Base-by-base conservation (phyloP, 2,329 filamentous ascomycete genomes). In the Fusarium nygamai region DNA sequence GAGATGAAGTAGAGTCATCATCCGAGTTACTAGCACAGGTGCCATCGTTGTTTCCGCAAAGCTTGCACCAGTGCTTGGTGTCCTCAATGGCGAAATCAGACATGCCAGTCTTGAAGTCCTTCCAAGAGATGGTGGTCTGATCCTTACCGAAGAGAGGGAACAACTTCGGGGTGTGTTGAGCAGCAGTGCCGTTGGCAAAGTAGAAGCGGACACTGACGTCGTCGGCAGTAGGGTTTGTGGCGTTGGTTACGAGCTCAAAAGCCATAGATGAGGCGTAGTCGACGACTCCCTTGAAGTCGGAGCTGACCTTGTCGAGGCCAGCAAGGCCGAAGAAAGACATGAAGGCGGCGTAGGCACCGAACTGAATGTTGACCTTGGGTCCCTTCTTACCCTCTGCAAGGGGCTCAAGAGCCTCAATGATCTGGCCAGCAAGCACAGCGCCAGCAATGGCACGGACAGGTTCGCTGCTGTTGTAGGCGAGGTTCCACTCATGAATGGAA, bases 221-320 rank as follows among this genome's bases (percentile, higher is more conserved):
- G 36, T 85, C 76, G 38, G 57, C 46, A 66, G 77, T 72, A 17
- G 91, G 88, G 80, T 79, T 75, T 19, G 83, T 86, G 8, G 84
- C 84, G 88, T 88, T 82, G 74, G 89, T 89, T 61, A 91, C 85
- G 29, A 92, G 84, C 85, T 98, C 95, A 81, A 97, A 95, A 11
- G 87, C 87, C 89, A 97, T 94, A 73, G 91, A 91, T 6, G 92
- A 92, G 10, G 94, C 94, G 78, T 98, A 98, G 84, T 95, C 92
- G n/a, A 92, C 91, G 19, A 98, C 85, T 62, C 93, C 93, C 67
- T 85, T 91, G 85, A 98, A 97, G 81, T 93, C 85, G 3, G 83
- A 75, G 67, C 86, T 89, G 5, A 84, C 87, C 19, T 82, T 79
- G 11, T 85, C 83, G 64, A 92, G 85, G 69, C 86, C 81, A 11